Evolutionary conservation across 108 stramenopile genomes (phyloP).

Genomic region (Epipyxis sp.): DNA sequence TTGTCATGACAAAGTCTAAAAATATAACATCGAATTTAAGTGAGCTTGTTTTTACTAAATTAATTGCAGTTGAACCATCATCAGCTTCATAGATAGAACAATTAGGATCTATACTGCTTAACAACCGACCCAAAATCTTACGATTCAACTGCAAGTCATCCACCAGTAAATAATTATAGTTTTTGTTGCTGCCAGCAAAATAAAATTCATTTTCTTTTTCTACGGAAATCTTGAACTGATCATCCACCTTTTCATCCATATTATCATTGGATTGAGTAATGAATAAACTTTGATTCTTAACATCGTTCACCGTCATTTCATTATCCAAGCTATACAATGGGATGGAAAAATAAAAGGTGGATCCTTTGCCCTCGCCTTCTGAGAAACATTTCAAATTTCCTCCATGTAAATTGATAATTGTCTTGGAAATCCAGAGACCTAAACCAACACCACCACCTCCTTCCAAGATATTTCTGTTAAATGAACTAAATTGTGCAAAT

Average conservation of each 20-base stretch:
- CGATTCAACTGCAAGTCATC: neutral
- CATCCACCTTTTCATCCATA: neutral
- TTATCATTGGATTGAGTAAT: too few species aligned
- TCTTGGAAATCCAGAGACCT: constrained; percentile 64
- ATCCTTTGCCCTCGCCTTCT: constrained; percentile 5
- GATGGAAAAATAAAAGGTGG: constrained; percentile 8
- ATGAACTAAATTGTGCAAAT: constrained; percentile 63
- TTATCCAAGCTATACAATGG: neutral
- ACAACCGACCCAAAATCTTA: constrained; percentile 9
- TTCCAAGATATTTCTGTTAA: constrained; percentile 63
- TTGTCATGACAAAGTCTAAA: constrained; percentile 34
- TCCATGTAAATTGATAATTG: constrained; percentile 58
- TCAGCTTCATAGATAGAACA: neutral
- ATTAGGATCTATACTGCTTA: neutral
- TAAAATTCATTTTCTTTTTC: too few species aligned
- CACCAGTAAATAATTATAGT: too few species aligned
- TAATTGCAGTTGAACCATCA: neutral
- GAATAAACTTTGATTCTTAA: neutral
- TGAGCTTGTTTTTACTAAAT: neutral
- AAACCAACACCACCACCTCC: constrained; percentile 64
- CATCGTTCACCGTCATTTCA: neutral
- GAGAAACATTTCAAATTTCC: constrained; percentile 34
- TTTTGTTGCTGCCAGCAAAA: too few species aligned
- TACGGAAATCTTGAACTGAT: too few species aligned
- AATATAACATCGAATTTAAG: neutral